Evolutionary conservation across 805 yeast genomes (phyloP), one percentile per base, ranked within the genome.

Genomic region (Zygosaccharomyces kombuchaensis): DNA sequence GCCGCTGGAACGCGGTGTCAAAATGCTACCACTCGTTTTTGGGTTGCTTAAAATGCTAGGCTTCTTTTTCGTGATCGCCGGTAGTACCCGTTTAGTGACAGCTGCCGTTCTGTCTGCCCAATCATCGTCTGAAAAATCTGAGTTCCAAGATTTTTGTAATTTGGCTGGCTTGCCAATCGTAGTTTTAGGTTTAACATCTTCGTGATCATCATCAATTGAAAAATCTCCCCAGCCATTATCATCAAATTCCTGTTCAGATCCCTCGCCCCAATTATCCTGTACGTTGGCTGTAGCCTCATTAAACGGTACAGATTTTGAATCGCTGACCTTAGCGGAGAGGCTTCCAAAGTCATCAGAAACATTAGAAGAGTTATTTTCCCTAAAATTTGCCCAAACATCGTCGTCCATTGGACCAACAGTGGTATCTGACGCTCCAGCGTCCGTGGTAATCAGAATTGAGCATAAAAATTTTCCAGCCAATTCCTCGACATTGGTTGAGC

Each of bases 191-290:
- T 17, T 40, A 8, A 22, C 13, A 13, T 40, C 43, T 21, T 38
- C 34, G 7, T 25, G 16, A 17, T 38, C 41, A 17, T 38, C 41
- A 27, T 38, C 41, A 17, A 38, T 8, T 5, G 41, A 16, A 22
- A 38, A 30, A n/a, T 21, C 22, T 34, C 66, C 68, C 71, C 71
- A 67, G 9, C 60, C 66, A 7, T 23, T 17, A 13, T 60, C 60
- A 39, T 44, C 38, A 32, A 26, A 36, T 23, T 39, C 35, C 1
- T 22, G 31, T 2, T 36, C 42, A 4, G 26, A 16, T 5, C 32
- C 40, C 4, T 35, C 30, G 3, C 1, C 30, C 17, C 22, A 36
- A n/a, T 19, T 16, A 14, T 43, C 32, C 26, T 10, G 41, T 2
- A 29, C 19, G n/a, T 10, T 38, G n/a, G 13, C 13, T 3, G 19